Conservation (phyloP, 1,284 basidiomycete species). For the Moniliella sp. region DNA sequence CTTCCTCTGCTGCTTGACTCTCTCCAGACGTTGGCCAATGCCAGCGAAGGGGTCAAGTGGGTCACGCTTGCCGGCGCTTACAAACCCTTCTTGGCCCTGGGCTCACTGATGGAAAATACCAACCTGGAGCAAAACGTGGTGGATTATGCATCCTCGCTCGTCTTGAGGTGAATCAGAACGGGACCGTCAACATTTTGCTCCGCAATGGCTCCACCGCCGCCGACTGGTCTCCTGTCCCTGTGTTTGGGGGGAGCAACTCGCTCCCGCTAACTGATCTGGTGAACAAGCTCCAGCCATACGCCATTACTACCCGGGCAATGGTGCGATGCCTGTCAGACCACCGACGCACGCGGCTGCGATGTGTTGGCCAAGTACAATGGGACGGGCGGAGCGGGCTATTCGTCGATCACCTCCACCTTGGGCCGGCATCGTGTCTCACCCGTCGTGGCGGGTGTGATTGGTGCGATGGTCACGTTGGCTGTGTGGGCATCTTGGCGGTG, state of each 20-base stretch:
- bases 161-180: constrained; percentile 69
- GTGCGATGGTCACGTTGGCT: constrained; percentile 14
- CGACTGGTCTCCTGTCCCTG: constrained; percentile 21
- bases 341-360: constrained; percentile 12
- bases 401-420: constrained; percentile 9
- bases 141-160: constrained; percentile 53
- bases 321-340: constrained; percentile 34
- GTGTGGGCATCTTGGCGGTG: background rate
- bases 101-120: constrained; percentile 2
- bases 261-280: constrained; percentile 57
- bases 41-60: constrained; percentile 54
- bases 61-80: constrained; percentile 53
- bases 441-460: constrained; percentile 20
- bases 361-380: constrained; percentile 16
- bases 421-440: constrained; percentile 20
- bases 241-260: constrained; percentile 36
- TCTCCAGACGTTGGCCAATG: constrained; percentile 53
- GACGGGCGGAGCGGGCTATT: constrained; percentile 14
- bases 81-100: constrained; percentile 64
- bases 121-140: constrained; percentile 37
- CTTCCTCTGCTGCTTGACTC: constrained; percentile 49
- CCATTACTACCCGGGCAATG: constrained; percentile 33
- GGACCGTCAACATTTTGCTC: constrained; percentile 39
- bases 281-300: constrained; percentile 44
- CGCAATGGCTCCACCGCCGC: too few species aligned